phyloP scores from a whole-genome alignment of 2,329 filamentous ascomycete species.

The Hymenoscyphus infarciens region DNA sequence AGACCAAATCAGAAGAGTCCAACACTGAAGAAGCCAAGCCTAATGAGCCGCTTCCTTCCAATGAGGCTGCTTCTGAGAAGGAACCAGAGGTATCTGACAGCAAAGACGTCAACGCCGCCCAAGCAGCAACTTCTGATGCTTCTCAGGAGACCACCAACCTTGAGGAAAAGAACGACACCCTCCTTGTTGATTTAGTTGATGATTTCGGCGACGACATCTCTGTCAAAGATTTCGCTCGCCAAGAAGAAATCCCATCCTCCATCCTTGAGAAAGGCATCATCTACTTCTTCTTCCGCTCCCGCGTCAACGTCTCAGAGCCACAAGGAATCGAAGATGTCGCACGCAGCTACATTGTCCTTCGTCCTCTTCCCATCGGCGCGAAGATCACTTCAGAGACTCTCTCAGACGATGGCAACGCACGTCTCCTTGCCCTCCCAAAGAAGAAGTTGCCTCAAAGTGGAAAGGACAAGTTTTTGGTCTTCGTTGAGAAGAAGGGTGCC shows the following conservation, averaged over 20 bases:
- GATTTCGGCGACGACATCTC: conserved; percentile 24
- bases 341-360: conserved; percentile 74
- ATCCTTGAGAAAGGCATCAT: conserved; percentile 85
- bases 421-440: conserved; percentile 77
- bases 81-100: too few relatives aligned
- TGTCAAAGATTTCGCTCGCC: conserved; percentile 36
- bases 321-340: conserved; percentile 68
- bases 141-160: neutral
- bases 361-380: conserved; percentile 67
- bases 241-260: conserved; percentile 41
- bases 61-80: neutral
- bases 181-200: conserved; percentile 11
- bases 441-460: conserved; percentile 71
- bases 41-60: neutral
- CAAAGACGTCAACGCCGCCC: too few relatives aligned
- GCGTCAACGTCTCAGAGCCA: conserved; percentile 70
- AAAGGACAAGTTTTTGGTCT: conserved; percentile 71
- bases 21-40: conserved; percentile 31
- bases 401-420: conserved; percentile 55
- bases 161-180: neutral
- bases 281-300: conserved; percentile 84
- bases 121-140: too few relatives aligned
- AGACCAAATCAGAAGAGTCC: conserved; percentile 12
- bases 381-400: conserved; percentile 55
- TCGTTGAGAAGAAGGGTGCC: conserved; percentile 71